phyloP scores from a whole-genome alignment of 176 grass and related monocot species.

The Lolium rigidum region DNA sequence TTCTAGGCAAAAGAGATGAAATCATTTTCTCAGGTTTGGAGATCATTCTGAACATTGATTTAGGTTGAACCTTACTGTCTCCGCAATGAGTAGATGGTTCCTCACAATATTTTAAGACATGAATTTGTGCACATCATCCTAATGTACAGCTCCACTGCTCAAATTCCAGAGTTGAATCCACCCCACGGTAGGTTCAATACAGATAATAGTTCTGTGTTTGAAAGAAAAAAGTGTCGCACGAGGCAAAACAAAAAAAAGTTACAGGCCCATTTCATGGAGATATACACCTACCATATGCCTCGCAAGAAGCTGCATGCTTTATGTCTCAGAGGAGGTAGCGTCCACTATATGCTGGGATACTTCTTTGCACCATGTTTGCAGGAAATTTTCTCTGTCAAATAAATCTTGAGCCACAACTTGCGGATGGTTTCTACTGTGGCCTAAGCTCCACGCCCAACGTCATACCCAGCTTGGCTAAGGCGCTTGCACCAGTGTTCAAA shows the following conservation, averaged over 20 bases:
- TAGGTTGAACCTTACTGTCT: too few species aligned
- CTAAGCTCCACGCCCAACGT: neutral
- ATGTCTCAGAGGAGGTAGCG: neutral
- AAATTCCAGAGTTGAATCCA: neutral
- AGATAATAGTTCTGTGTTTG: neutral
- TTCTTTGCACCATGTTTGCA: neutral
- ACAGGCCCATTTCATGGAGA: neutral
- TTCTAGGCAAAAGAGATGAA: too few species aligned
- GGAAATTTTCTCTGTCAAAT: neutral
- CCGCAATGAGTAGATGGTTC: too few species aligned
- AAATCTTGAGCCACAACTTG: neutral
- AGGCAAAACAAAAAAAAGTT: neutral
- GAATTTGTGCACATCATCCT: neutral
- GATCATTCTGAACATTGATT: too few species aligned
- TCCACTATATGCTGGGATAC: neutral
- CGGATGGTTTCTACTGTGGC: neutral
- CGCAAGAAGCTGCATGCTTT: neutral
- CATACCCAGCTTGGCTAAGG: neutral
- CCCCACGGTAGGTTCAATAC: neutral
- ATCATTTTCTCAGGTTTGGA: too few species aligned
- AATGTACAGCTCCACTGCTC: neutral
- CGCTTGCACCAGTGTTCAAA: too few species aligned
- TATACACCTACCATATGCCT: neutral
- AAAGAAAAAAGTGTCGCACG: neutral
- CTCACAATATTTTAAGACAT: too few species aligned